Conservation (phyloP, 2,329 filamentous ascomycete species). For the Claviceps cyperi region DNA sequence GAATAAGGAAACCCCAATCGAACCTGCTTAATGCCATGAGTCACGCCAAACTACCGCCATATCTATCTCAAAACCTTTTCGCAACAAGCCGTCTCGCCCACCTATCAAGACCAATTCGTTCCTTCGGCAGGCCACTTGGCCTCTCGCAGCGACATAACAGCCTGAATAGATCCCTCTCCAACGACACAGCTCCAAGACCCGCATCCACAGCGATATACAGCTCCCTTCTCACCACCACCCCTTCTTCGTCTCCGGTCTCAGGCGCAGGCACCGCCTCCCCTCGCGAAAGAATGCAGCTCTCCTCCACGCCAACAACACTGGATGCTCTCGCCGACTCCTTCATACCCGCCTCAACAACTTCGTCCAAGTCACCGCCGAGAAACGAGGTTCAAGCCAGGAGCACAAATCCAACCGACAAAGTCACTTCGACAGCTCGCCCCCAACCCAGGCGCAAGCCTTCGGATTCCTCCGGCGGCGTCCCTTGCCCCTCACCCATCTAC, state of each 20-base stretch:
- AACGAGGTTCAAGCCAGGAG: not conserved
- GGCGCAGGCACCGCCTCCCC: not conserved
- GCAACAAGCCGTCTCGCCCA: not conserved
- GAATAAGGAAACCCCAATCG: not conserved
- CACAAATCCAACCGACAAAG: not conserved
- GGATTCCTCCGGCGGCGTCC: slow-evolving; percentile 39
- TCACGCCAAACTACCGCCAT: not conserved
- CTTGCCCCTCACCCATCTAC: slow-evolving; percentile 46
- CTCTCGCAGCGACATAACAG: not conserved
- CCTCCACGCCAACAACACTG: not conserved
- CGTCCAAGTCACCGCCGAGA: not conserved
- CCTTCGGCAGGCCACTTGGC: not conserved
- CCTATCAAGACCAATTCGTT: not conserved
- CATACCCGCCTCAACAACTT: not conserved
- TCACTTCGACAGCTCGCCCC: too few relatives aligned
- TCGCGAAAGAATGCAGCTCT: not conserved
- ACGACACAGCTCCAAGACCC: not conserved
- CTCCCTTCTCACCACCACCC: not conserved
- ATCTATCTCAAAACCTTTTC: not conserved
- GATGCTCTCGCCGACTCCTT: not conserved
- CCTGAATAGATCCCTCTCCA: not conserved
- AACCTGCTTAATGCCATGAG: not conserved
- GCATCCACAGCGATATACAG: not conserved
- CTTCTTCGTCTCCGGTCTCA: not conserved
- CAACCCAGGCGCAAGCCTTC: slow-evolving; percentile 14